Conservation (phyloP, 1,284 basidiomycete genomes). For the Cryptococcus sp. region DNA sequence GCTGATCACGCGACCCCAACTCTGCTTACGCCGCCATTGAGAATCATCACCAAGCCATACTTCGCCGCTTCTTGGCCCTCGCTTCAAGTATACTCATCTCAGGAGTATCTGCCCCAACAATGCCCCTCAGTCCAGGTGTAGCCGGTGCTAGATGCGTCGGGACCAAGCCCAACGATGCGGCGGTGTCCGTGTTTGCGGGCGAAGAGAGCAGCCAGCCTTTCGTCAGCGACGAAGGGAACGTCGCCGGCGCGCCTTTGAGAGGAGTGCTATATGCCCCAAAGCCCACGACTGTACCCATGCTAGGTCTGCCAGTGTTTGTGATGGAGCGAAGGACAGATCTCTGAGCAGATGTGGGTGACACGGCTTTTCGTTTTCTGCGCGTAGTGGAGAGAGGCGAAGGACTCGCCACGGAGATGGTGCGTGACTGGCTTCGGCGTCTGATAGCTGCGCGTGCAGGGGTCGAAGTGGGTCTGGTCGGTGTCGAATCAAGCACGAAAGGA, state of each 20-base stretch:
- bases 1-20: no score
- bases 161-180: constrained; percentile 16
- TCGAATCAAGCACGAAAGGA: constrained; percentile 12
- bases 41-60: not conserved
- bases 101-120: constrained; percentile 20
- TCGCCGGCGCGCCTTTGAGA: not conserved
- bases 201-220: constrained; percentile 20
- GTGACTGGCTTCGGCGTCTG: not conserved
- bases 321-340: not conserved
- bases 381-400: constrained; percentile 12
- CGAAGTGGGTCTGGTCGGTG: constrained; percentile 3
- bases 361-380: constrained; percentile 17
- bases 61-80: constrained; percentile 12
- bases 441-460: not conserved
- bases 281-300: not conserved
- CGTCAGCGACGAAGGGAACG: constrained; percentile 13
- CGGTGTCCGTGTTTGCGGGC: constrained; percentile 15
- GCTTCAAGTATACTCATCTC: constrained; percentile 15
- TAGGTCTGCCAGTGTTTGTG: not conserved
- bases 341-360: constrained; percentile 8
- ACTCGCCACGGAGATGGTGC: constrained; percentile 14
- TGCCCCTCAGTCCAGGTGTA: constrained; percentile 21
- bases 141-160: constrained; percentile 22
- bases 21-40: no score
- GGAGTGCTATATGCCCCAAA: constrained; percentile 1